phyloP scores from a whole-genome alignment of 2,329 filamentous ascomycete genomes.

The Aspergillus costaricaensis region DNA sequence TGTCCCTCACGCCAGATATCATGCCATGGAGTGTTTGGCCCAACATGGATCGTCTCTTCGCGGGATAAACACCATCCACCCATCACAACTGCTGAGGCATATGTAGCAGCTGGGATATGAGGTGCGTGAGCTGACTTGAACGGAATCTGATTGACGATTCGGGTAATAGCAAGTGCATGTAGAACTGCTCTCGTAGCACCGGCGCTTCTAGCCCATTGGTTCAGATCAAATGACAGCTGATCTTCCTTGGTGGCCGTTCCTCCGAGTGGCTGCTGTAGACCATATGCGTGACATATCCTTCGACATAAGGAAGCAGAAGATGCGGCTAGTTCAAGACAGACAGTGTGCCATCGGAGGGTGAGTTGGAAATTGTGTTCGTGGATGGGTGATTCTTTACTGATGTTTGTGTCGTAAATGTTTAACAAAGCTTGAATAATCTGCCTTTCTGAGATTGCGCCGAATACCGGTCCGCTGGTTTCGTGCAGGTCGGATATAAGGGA shows the following conservation, averaged over 20 bases:
- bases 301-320: conserved; percentile 17
- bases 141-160: not conserved
- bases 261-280: not conserved
- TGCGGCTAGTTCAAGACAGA: conserved; percentile 19
- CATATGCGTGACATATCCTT: conserved; percentile 11
- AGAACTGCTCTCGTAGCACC: not conserved
- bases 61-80: not conserved
- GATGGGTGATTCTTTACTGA: not conserved
- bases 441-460: not conserved
- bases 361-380: not conserved
- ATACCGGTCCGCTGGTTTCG: not conserved
- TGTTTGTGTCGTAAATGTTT: conserved; percentile 9
- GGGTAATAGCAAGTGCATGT: not conserved
- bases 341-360: conserved; percentile 21
- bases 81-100: not conserved
- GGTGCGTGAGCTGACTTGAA: not conserved
- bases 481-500: not conserved
- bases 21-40: not conserved
- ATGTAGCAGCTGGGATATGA: not conserved
- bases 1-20: not conserved
- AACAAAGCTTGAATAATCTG: conserved; percentile 3
- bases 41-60: not conserved
- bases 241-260: not conserved
- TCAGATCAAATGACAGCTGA: not conserved
- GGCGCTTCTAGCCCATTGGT: conserved; percentile 12